These are phyloP conservation scores for Cubamyces sp. DNA, from an alignment of 768 basidiomycete species.

Conservation along the genomic window DNA sequence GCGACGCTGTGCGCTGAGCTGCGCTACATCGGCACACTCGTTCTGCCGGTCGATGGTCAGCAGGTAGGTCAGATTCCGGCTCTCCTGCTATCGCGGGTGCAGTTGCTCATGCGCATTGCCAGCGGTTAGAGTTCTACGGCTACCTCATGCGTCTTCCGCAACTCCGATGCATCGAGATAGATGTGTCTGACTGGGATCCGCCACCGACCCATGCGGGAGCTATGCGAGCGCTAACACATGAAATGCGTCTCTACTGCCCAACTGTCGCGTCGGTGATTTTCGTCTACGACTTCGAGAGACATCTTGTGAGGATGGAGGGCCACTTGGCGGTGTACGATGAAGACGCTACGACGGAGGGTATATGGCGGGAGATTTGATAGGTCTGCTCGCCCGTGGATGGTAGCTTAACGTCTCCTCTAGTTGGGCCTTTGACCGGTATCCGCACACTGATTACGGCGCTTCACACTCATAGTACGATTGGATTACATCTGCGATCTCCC, in stretches of 20 bases:
- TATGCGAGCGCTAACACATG: slow-evolving; percentile 59
- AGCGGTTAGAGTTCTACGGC: slow-evolving; percentile 69
- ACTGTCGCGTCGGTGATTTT: slow-evolving; percentile 58
- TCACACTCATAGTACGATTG: not conserved
- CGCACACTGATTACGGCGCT: not conserved
- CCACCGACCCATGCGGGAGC: slow-evolving; percentile 55
- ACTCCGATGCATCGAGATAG: slow-evolving; percentile 62
- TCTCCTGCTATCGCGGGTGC: slow-evolving; percentile 1
- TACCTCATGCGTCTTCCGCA: slow-evolving; percentile 55
- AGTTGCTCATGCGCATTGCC: slow-evolving; percentile 3
- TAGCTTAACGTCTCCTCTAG: not conserved
- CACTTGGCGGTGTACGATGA: slow-evolving; percentile 28
- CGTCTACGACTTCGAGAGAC: slow-evolving; percentile 60
- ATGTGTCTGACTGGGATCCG: slow-evolving; percentile 69
- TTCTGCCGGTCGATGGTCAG: slow-evolving; percentile 58
- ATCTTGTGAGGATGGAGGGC: slow-evolving; percentile 26
- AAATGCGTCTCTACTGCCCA: slow-evolving; percentile 64
- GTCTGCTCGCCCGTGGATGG: not conserved
- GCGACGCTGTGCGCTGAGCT: slow-evolving; percentile 42
- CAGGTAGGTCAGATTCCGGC: slow-evolving; percentile 46
- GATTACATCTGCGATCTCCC: not conserved
- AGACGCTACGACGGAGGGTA: slow-evolving; percentile 25
- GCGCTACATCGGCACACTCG: slow-evolving; percentile 66
- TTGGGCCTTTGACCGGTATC: not conserved
- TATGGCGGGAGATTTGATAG: slow-evolving; percentile 32